These are phyloP conservation scores for Penstemon newberryi DNA, from an alignment of 257 asterid species.

Conservation along the genomic window DNA sequence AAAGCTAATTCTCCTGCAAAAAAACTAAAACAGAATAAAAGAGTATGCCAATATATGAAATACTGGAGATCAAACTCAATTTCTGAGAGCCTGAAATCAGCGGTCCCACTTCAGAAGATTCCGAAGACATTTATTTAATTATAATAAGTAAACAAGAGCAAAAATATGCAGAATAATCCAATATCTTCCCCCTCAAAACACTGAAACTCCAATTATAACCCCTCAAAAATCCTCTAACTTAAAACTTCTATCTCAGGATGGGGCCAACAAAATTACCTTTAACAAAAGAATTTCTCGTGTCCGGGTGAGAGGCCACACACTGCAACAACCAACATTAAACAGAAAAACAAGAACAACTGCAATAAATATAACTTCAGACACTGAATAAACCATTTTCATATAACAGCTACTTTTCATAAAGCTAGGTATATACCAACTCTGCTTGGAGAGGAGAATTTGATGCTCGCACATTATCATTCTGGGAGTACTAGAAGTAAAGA, in stretches of 20 bases:
- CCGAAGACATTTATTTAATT: background rate
- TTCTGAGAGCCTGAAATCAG: background rate
- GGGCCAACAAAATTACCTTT: conserved; percentile 38
- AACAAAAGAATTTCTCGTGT: conserved; percentile 32
- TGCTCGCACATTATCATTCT: too few relatives aligned
- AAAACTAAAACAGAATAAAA: background rate
- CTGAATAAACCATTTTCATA: background rate
- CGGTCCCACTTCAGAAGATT: too few relatives aligned
- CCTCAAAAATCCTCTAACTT: background rate
- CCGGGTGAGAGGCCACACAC: conserved; percentile 42
- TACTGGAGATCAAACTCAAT: background rate
- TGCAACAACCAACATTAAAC: conserved; percentile 31
- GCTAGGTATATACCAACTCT: too few relatives aligned
- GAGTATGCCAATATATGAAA: background rate
- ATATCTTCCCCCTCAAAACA: too few relatives aligned
- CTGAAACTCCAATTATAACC: background rate
- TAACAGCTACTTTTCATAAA: background rate
- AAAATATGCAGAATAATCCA: background rate
- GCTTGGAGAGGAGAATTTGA: too few relatives aligned
- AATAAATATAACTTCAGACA: conserved; percentile 3
- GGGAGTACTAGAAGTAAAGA: background rate
- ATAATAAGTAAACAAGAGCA: background rate
- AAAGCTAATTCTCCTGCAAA: conserved; percentile 10
- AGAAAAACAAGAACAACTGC: conserved; percentile 6
- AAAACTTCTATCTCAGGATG: background rate